Evolutionary conservation across 176 grass and related monocot genomes (phyloP), one percentile per base, ranked within the genome.

Genomic region (Bothriochloa decipiens): DNA sequence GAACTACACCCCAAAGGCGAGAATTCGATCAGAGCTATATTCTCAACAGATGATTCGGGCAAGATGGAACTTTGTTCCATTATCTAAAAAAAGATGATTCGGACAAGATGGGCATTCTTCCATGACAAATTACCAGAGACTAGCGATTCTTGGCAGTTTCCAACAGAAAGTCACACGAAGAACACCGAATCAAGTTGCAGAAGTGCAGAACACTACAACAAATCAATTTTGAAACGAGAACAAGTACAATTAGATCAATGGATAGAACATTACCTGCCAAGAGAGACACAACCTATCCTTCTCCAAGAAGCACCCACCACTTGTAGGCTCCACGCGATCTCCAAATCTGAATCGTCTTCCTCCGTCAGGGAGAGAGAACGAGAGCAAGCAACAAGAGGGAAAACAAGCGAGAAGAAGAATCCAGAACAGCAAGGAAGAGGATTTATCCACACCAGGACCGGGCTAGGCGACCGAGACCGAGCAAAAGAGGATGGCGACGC

Each of bases 381-480:
- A 52, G 35, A 60, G 45, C 26, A 82, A 60, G 58, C 46, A 75
- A 35, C 39, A 50, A 61, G 47, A 28, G 26, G 27, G 16, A 52
- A 61, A 53, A 49, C 47, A 13, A 53, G 28, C 76, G 71, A 49
- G 83, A 40, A 18, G 76, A 70, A 79, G 68, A 53, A 75, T 81
- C 87, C 3, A 84, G 80, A 83, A 70, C 27, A 39, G 27, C 71
- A 3, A 37, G 7, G 7, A 15, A 57, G 5, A 77, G 27, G 36
- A 53, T 64, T 64, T 79, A 80, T 72, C 52, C 5, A 7, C 49
- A 37, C 66, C 43, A 18, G 4, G 58, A 57, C 65, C 66, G 18
- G 47, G 26, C 2, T 72, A 71, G 58, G 57, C 74, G 73, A 73
- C 55, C 60, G 23, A 42, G 60, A 73, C 55, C 60, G 23, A 42